Conservation (phyloP, 1,284 basidiomycete species). For the Boletus subluridellus region DNA sequence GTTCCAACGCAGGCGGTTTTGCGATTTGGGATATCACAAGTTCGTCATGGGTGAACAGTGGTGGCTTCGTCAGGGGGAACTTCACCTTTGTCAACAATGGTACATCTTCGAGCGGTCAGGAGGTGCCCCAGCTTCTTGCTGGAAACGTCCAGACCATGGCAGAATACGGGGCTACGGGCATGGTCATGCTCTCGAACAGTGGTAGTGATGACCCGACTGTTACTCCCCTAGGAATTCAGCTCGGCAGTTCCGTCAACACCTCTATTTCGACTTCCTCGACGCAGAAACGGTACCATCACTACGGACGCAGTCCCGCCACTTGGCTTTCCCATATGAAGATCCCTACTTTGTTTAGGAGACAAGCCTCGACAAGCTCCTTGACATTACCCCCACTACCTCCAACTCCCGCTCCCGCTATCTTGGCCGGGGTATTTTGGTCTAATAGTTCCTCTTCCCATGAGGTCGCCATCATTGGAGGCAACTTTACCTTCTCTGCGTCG, state of each 20-base stretch:
- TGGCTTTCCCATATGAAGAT: conserved; percentile 54
- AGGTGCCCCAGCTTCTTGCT: conserved; percentile 54
- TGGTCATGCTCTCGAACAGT: conserved; percentile 68
- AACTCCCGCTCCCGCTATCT: conserved; percentile 72
- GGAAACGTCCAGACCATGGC: conserved; percentile 57
- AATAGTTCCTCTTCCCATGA: conserved; percentile 67
- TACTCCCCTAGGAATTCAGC: conserved; percentile 53
- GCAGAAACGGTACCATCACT: conserved; percentile 39
- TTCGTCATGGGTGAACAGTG: conserved; percentile 66
- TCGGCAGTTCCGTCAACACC: conserved; percentile 39
- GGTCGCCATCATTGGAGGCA: conserved; percentile 83
- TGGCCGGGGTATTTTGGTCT: conserved; percentile 88
- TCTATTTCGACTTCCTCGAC: conserved; percentile 29
- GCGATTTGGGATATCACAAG: conserved; percentile 73
- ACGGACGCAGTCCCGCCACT: conserved; percentile 36
- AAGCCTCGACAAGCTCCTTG: conserved; percentile 41
- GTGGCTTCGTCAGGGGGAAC: conserved; percentile 71
- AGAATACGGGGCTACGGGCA: conserved; percentile 65
- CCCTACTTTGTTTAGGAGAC: conserved; percentile 52
- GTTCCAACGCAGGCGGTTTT: conserved; percentile 58
- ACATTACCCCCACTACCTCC: conserved; percentile 55
- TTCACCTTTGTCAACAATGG: conserved; percentile 70
- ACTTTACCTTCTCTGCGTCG: conserved; percentile 67
- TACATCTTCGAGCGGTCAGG: conserved; percentile 40
- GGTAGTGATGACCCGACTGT: conserved; percentile 48